Conservation (phyloP, 805 yeast genomes). For the Wickerhamomyces bisporus region DNA sequence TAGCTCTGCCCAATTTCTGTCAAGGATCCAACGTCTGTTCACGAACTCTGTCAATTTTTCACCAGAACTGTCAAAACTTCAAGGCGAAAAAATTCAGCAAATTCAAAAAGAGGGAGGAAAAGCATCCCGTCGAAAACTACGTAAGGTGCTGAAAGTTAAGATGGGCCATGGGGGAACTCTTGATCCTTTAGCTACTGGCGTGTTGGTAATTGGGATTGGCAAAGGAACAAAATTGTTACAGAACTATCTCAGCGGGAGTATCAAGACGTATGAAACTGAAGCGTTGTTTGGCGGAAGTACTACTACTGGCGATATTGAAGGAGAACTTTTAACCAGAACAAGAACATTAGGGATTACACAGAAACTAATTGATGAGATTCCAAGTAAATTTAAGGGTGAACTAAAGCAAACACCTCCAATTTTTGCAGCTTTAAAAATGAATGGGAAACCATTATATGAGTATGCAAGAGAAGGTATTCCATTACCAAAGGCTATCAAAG, state of each 20-base stretch:
- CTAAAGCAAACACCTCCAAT: slow-evolving; percentile 91
- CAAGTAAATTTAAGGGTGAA: slow-evolving; percentile 70
- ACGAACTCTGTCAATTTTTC: slow-evolving; percentile 55
- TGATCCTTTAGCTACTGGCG: slow-evolving; percentile 96
- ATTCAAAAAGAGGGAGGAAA: slow-evolving; percentile 34
- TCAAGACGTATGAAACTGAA: slow-evolving; percentile 74
- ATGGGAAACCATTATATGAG: slow-evolving; percentile 90
- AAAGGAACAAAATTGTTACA: slow-evolving; percentile 80
- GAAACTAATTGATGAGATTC: slow-evolving; percentile 44
- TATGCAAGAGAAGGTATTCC: slow-evolving; percentile 88
- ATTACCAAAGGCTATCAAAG: slow-evolving; percentile 75
- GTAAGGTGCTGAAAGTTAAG: slow-evolving; percentile 56
- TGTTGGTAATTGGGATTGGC: slow-evolving; percentile 88
- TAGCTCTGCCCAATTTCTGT: slow-evolving; percentile 70
- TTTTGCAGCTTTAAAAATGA: slow-evolving; percentile 88
- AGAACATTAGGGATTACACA: slow-evolving; percentile 34
- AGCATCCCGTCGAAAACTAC: slow-evolving; percentile 46
- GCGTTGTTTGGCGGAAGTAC: slow-evolving; percentile 89
- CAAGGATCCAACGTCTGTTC: slow-evolving; percentile 58
- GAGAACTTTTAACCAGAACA: slow-evolving; percentile 62
- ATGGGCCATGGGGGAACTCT: slow-evolving; percentile 98
- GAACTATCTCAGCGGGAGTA: slow-evolving; percentile 65
- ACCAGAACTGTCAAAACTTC: slow-evolving; percentile 45
- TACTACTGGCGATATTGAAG: slow-evolving; percentile 91
- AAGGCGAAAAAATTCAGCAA: slow-evolving; percentile 39